phyloP scores from a whole-genome alignment of 1,284 basidiomycete genomes.

The Ustilago loliicola region DNA sequence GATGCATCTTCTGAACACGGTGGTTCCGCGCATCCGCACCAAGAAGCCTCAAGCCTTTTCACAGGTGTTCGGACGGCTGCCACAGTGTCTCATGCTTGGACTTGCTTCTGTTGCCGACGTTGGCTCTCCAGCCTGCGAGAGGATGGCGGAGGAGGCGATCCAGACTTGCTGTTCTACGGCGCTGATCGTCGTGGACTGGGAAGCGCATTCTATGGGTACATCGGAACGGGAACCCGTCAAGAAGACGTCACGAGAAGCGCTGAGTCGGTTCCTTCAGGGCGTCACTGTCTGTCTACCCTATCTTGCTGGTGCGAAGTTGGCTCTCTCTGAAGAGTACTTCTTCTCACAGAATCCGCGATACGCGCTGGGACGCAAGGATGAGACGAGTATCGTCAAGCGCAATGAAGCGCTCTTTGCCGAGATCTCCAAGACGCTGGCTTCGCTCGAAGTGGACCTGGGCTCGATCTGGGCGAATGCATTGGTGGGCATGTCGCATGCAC shows the following conservation, averaged over 20 bases:
- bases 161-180: constrained; percentile 38
- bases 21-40: constrained; percentile 60
- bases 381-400: constrained; percentile 27
- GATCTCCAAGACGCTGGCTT: constrained; percentile 44
- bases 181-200: constrained; percentile 47
- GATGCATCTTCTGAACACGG: constrained; percentile 39
- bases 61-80: constrained; percentile 47
- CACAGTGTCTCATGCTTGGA: constrained; percentile 44
- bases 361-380: constrained; percentile 10
- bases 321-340: constrained; percentile 41
- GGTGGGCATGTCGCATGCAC: constrained; percentile 29
- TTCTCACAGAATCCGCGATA: constrained; percentile 30
- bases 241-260: constrained; percentile 39
- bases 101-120: constrained; percentile 14
- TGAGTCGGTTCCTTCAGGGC: constrained; percentile 37
- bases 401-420: constrained; percentile 45
- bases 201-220: constrained; percentile 27
- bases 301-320: constrained; percentile 26
- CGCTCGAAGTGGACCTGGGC: constrained; percentile 41
- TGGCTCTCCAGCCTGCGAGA: constrained; percentile 7
- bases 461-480: constrained; percentile 39
- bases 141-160: constrained; percentile 28
- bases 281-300: constrained; percentile 43
- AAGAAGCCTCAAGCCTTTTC: constrained; percentile 59
- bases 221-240: constrained; percentile 25